Evolutionary conservation across 2,329 filamentous ascomycete genomes (phyloP), one percentile per base, ranked within the genome.

Genomic region (Clonostachys solani): DNA sequence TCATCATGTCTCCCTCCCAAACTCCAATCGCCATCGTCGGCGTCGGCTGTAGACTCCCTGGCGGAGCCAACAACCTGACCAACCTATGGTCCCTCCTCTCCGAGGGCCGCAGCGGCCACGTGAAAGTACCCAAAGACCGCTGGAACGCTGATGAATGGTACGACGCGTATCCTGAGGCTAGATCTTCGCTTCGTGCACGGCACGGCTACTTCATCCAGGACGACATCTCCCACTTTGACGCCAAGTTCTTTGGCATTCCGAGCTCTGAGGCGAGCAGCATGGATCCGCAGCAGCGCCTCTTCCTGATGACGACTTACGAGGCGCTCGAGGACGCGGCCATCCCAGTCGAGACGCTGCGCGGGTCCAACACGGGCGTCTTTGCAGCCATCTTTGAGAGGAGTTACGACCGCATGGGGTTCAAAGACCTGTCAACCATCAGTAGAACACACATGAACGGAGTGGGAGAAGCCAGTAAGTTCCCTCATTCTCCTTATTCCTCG

Each of bases 171-270:
- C 49, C 50, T 12, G 36, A 48, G 60, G 62, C 12, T 8, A 52
- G 51, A 17, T 52, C 51, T 12, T 42, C 49, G 7, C 43, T 48
- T 19, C 55, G 53, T 44, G 47, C 48, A 58, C 55, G 52, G 17
- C 58, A 61, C 5, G 63, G 62, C 2, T 68, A 69, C 53, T 75
- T 74, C 44, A 60, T 79, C 50, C 66, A 71, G 42, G 64, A 65
- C 17, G 73, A 78, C 48, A 60, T 74, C 18, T 62, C 66, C 9
- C 61, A 64, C 4, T 78, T 78, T 48, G 75, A 79, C 45, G 75
- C 75, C 1, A 70, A 71, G 0, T 78, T 79, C 54, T 79, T 79
- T 55, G 69, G 69, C 42, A 60, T 78, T 15, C 75, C 74, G 1
- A 66, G 71, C 50, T 72, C 74, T 50, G 73, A 78, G 56, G 75